Conservation (phyloP, 805 yeast genomes). For the Isabelozyma gotoi region DNA sequence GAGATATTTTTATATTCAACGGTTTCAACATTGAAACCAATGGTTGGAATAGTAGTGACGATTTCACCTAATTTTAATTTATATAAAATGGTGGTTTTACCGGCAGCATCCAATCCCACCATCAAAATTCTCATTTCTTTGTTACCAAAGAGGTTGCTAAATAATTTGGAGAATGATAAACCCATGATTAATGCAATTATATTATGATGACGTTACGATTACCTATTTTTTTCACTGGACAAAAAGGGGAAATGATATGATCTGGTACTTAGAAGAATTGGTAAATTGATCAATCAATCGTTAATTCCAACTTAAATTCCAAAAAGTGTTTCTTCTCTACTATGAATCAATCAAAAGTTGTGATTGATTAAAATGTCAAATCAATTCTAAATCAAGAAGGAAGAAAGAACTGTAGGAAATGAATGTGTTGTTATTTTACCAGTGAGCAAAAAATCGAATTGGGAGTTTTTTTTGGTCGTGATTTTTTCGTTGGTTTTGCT, state of each 20-base stretch:
- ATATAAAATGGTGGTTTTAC: slow-evolving; percentile 95
- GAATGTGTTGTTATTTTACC: background rate
- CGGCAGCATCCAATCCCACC: slow-evolving; percentile 99
- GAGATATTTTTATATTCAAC: slow-evolving; percentile 96
- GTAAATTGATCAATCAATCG: background rate
- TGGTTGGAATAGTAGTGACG: slow-evolving; percentile 94
- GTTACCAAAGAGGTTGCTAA: slow-evolving; percentile 94
- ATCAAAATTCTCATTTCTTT: slow-evolving; percentile 97
- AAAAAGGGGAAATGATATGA: background rate
- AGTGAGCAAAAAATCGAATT: background rate
- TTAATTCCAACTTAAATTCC: no score
- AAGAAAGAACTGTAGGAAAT: background rate
- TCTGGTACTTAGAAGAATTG: background rate
- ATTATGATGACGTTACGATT: background rate
- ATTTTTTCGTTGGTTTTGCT: background rate
- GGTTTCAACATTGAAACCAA: slow-evolving; percentile 96
- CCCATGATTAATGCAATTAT: slow-evolving; percentile 58
- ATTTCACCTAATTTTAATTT: slow-evolving; percentile 94
- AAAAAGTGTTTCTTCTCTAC: no score
- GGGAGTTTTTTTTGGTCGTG: background rate
- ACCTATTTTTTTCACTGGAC: background rate
- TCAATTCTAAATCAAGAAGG: background rate
- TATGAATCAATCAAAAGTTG: background rate
- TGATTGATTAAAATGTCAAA: background rate
- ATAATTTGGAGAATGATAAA: slow-evolving; percentile 89